phyloP scores from a whole-genome alignment of 2,329 filamentous ascomycete species.

The Fusarium anguioides region DNA sequence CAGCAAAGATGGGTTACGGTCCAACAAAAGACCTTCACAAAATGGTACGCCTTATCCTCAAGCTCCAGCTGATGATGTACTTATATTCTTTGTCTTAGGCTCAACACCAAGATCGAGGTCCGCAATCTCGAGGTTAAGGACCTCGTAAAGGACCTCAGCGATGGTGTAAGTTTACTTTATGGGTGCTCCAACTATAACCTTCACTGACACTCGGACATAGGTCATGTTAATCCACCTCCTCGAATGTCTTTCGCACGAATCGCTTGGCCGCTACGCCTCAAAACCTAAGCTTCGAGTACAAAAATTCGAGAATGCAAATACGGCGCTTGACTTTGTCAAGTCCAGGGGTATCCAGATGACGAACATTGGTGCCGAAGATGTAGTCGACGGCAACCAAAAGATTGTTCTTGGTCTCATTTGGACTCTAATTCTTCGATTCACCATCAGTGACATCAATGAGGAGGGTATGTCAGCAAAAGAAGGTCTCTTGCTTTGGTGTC shows the following conservation, averaged over 20 bases:
- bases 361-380: constrained; percentile 97
- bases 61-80: not conserved
- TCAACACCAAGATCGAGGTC: constrained; percentile 92
- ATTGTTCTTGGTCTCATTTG: constrained; percentile 98
- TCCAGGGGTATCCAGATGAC: constrained; percentile 94
- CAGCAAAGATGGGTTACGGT: constrained; percentile 79
- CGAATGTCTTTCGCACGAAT: constrained; percentile 94
- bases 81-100: constrained; percentile 63
- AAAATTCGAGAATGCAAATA: constrained; percentile 97
- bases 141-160: constrained; percentile 88
- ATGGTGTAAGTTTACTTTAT: constrained; percentile 77
- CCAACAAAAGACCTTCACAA: constrained; percentile 99
- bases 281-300: constrained; percentile 97
- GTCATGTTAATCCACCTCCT: constrained; percentile 96
- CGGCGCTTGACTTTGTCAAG: constrained; percentile 93
- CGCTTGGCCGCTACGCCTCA: constrained; percentile 94
- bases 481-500: constrained; percentile 94
- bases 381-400: constrained; percentile 97
- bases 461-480: constrained; percentile 98
- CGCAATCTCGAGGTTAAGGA: constrained; percentile 85
- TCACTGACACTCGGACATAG: constrained; percentile 57
- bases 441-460: constrained; percentile 98
- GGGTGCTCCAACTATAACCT: not conserved
- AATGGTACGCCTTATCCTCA: constrained; percentile 69
- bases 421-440: constrained; percentile 97